Conservation (phyloP, 345 rosid species). For the Abelmoschus esculentus region DNA sequence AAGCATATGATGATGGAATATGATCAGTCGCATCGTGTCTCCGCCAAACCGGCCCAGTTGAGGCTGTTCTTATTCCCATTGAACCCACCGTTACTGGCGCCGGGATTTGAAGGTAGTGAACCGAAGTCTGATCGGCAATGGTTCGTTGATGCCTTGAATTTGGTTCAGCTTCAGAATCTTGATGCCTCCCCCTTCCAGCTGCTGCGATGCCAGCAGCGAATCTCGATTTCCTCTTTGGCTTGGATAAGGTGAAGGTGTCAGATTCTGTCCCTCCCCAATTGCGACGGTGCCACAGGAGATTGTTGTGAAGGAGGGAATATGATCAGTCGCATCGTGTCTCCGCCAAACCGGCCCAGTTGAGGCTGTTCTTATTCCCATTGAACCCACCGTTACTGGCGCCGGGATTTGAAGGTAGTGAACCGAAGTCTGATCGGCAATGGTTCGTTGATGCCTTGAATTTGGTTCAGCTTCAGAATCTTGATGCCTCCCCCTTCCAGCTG, state of each 20-base stretch:
- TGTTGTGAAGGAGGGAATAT: no score
- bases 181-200: no score
- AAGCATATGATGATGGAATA: constrained; percentile 61
- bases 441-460: constrained; percentile 50
- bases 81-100: constrained; percentile 11
- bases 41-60: constrained; percentile 41
- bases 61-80: constrained; percentile 43
- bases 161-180: constrained; percentile 32
- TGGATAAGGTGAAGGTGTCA: no score
- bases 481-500: constrained; percentile 30
- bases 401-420: constrained; percentile 19
- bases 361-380: constrained; percentile 42
- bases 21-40: constrained; percentile 38
- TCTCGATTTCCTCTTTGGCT: no score
- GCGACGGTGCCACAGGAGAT: no score
- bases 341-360: constrained; percentile 40
- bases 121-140: constrained; percentile 41
- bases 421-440: constrained; percentile 47
- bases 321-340: constrained; percentile 39
- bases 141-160: constrained; percentile 53
- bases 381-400: constrained; percentile 13
- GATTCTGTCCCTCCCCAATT: no score
- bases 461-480: constrained; percentile 33
- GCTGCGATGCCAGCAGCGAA: no score
- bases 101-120: constrained; percentile 20